Percentiles rank a stretch among this genome's conserved stretches.
Conservation (phyloP, 768 basidiomycete genomes). For the Suillus brevipes region DNA sequence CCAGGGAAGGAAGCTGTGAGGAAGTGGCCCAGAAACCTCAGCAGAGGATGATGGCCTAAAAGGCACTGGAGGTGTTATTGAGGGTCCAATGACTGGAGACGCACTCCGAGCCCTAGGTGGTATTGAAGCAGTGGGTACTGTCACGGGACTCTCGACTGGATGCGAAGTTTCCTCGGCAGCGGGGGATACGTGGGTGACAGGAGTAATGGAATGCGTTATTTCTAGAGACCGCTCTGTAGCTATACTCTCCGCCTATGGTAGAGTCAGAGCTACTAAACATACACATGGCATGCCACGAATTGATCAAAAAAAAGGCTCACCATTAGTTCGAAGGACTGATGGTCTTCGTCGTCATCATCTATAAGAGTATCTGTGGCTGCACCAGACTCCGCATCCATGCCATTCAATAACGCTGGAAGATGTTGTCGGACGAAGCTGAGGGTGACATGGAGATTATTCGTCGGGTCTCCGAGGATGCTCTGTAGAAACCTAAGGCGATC, state of each 20-base stretch:
- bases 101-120: slow-evolving; percentile 5
- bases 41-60: slow-evolving; percentile 5
- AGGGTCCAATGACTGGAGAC: not conserved
- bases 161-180: not conserved
- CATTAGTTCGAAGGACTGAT: slow-evolving; percentile 21
- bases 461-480: slow-evolving; percentile 48
- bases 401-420: slow-evolving; percentile 32
- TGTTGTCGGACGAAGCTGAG: slow-evolving; percentile 35
- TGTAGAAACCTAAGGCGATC: slow-evolving; percentile 45
- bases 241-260: slow-evolving; percentile 20
- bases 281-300: slow-evolving; percentile 23
- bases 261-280: slow-evolving; percentile 30
- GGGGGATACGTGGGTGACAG: not conserved
- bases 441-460: slow-evolving; percentile 45
- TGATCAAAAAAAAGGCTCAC: slow-evolving; percentile 22
- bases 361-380: slow-evolving; percentile 20
- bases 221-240: slow-evolving; percentile 5
- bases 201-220: not conserved
- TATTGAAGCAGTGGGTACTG: slow-evolving; percentile 8
- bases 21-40: slow-evolving; percentile 12
- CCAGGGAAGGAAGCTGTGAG: slow-evolving; percentile 2
- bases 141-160: not conserved
- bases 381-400: slow-evolving; percentile 10
- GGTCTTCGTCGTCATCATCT: slow-evolving; percentile 27
- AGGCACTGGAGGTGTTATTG: not conserved